Evolutionary conservation across 352 stramenopile species (phyloP), one percentile per base, ranked within the genome.

Genomic region (Phytophthora citrophthora): DNA sequence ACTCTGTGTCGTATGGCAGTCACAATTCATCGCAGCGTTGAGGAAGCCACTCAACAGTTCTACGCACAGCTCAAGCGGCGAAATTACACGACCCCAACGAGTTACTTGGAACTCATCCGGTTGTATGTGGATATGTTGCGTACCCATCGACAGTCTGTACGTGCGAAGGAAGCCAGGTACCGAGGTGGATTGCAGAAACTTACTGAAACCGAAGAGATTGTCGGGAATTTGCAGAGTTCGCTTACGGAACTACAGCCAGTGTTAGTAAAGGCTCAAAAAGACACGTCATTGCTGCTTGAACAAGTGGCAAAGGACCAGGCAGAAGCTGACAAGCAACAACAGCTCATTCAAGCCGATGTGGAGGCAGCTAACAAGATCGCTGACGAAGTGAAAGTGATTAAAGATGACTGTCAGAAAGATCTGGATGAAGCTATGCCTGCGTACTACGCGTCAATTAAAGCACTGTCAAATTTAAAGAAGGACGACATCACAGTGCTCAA

Each of bases 61-160:
- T 98, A 89, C 57, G 71, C 80, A 9, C 76, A 96, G 41, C 78
- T 97, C 20, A 86, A 97, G 53, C 87, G 91, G 9, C 86, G 91
- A 13, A 98, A 97, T 64, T 98, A 98, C 59, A 97, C 95, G n/a
- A 98, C 95, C 6, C 94, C 95, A 1, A 98, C 94, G 41, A 97
- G 89, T 53, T 98, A 98, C 59, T 70, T 98, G 4, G 95, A 98
- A 64, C 82, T 98, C n/a, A 95, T 98, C 46, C 89, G 94, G 34
- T 68, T 98, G 29, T 98, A 98, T 52, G 85, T 97, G 12, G 84
- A 95, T 45, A 95, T 98, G 81, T 60, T 98, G 3, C 80, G 83
- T 32, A 93, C 83, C 23, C 89, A 97, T 58, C 84, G 93, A 1
- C 80, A 88, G 20, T 60, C 94, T 1, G 90, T 98, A 4, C 84